Conservation (phyloP, 163 green algal species). For the Chlamydomonas reinhardtii region DNA sequence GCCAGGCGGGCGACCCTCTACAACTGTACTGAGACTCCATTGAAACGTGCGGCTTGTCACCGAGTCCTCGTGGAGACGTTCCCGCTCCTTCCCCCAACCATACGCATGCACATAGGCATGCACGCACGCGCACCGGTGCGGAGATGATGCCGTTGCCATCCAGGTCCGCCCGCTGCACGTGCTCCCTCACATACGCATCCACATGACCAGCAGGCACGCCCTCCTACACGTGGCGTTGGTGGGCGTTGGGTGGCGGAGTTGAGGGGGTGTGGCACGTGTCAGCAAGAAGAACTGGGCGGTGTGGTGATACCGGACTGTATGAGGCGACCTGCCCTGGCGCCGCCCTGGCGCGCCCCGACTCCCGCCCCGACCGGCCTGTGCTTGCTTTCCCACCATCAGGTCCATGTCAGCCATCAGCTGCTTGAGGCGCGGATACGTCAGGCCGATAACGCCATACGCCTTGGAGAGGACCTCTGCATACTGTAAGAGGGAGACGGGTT, state of each 20-base stretch:
- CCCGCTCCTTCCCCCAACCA: not conserved
- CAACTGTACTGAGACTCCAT: too few relatives aligned
- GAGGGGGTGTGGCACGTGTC: too few relatives aligned
- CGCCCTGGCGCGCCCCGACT: too few relatives aligned
- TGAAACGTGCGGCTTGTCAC: too few relatives aligned
- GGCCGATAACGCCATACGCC: not conserved
- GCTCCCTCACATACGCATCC: constrained; percentile 47
- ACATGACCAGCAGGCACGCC: constrained; percentile 1
- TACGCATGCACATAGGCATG: too few relatives aligned
- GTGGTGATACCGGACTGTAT: too few relatives aligned
- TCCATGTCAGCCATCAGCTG: constrained; percentile 52
- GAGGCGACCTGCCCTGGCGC: too few relatives aligned
- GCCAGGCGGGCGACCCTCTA: too few relatives aligned
- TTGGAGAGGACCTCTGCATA: not conserved
- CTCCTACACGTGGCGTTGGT: constrained; percentile 2
- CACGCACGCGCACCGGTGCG: constrained; percentile 7
- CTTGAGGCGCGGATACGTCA: constrained; percentile 33
- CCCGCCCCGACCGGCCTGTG: too few relatives aligned
- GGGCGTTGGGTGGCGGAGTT: too few relatives aligned
- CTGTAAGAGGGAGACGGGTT: not conserved
- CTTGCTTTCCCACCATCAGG: constrained; percentile 46
- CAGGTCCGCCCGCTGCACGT: constrained; percentile 52
- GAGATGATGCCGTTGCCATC: constrained; percentile 45
- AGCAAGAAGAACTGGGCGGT: too few relatives aligned
- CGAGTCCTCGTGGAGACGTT: too few relatives aligned